phyloP scores from a whole-genome alignment of 371 early-diverging fungal species.

The Mucor saturninus region DNA sequence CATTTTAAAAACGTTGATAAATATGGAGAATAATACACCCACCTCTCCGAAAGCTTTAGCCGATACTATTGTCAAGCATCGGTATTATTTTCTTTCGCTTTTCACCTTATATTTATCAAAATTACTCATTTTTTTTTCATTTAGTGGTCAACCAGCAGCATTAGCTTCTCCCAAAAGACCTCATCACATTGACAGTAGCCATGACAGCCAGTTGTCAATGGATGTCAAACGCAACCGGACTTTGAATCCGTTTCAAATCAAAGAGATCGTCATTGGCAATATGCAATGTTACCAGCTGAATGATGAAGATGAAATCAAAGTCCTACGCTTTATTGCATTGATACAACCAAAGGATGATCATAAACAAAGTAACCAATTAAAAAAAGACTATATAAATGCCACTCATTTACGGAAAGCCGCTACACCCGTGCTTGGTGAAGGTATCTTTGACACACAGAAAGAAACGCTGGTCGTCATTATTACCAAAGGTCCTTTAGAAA shows the following conservation, averaged over 20 bases:
- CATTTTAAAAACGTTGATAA: conserved; percentile 75
- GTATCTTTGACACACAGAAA: conserved; percentile 43
- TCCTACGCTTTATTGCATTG: neutral
- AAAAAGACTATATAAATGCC: conserved; percentile 58
- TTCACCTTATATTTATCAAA: neutral
- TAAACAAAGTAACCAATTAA: conserved; percentile 4
- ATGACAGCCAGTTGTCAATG: neutral
- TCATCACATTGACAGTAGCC: too few relatives aligned
- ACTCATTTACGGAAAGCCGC: conserved; percentile 59
- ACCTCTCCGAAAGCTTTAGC: conserved; percentile 83
- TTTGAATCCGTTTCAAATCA: neutral
- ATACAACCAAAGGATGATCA: conserved; percentile 5
- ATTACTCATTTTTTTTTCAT: conserved; percentile 1
- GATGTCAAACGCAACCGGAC: neutral
- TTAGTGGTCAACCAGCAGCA: conserved; percentile 64
- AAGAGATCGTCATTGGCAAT: neutral
- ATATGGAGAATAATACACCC: conserved; percentile 72
- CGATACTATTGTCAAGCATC: conserved; percentile 73
- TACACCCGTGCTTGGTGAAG: conserved; percentile 47
- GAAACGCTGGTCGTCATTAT: conserved; percentile 47
- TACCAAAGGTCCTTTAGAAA: conserved; percentile 27
- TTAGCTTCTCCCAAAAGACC: too few relatives aligned
- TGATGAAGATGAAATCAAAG: neutral
- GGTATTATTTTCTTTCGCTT: conserved; percentile 14
- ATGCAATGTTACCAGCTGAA: neutral